A percentile compares a stretch with the other conserved stretches of the same genome.
phyloP scores from a whole-genome alignment of 257 asterid genomes.

The Misopates orontium region DNA sequence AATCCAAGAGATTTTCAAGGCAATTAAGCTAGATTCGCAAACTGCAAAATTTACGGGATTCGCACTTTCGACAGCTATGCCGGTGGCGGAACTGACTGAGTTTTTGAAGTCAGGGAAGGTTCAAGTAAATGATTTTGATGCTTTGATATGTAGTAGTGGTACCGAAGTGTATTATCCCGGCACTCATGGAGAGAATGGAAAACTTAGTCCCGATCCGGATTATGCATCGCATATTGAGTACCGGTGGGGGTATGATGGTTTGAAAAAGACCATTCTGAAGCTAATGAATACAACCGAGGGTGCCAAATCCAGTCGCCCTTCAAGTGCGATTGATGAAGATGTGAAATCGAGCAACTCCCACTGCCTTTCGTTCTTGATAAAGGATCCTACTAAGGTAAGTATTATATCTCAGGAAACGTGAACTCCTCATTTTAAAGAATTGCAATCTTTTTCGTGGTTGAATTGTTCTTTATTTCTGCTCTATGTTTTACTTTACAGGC shows the following conservation, averaged over 20 bases:
- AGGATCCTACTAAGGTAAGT: constrained; percentile 61
- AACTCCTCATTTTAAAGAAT: neutral
- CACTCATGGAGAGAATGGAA: constrained; percentile 51
- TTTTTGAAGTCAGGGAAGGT: constrained; percentile 55
- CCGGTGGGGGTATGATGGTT: constrained; percentile 85
- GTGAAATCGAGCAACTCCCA: constrained; percentile 62
- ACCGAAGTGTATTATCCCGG: constrained; percentile 80
- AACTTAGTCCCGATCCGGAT: constrained; percentile 60
- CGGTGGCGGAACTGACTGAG: constrained; percentile 48
- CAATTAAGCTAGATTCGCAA: constrained; percentile 55
- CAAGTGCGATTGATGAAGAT: constrained; percentile 49
- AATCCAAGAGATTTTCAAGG: constrained; percentile 56
- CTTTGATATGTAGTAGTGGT: constrained; percentile 80
- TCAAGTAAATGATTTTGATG: constrained; percentile 66
- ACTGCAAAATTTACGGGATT: constrained; percentile 55
- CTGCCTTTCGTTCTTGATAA: constrained; percentile 72
- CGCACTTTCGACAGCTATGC: constrained; percentile 78
- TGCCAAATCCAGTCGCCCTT: constrained; percentile 29
- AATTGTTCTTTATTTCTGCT: neutral
- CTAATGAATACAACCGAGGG: constrained; percentile 57
- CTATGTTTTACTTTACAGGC: constrained; percentile 44
- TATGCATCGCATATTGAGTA: constrained; percentile 76
- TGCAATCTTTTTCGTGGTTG: neutral
- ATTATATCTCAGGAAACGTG: neutral
- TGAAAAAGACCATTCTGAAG: constrained; percentile 80